phyloP scores from a whole-genome alignment of 768 basidiomycete species.

The Boletus vinaceobasis region DNA sequence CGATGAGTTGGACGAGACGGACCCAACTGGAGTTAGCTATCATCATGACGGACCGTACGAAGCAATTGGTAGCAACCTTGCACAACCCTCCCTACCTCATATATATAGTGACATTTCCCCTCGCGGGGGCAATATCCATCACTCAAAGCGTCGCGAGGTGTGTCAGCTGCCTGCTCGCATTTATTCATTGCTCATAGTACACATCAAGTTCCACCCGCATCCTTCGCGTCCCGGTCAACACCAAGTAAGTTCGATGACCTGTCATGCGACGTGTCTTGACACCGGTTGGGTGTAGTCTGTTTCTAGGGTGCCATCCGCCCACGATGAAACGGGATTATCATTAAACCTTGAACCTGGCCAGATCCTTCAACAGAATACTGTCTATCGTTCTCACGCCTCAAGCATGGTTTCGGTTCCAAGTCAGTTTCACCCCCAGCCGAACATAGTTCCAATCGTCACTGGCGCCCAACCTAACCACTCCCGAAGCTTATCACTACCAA shows the following conservation, averaged over 20 bases:
- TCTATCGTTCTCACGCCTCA: conserved; percentile 10
- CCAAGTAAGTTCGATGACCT: conserved; percentile 16
- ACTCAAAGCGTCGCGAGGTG: conserved; percentile 18
- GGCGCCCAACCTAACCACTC: conserved; percentile 6
- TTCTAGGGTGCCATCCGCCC: neutral
- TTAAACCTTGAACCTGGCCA: conserved; percentile 55
- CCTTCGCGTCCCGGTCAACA: conserved; percentile 9
- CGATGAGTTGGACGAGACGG: conserved; percentile 76
- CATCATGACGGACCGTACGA: conserved; percentile 81
- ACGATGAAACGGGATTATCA: conserved; percentile 35
- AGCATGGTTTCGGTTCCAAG: neutral
- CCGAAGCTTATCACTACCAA: conserved; percentile 14
- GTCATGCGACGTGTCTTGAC: conserved; percentile 8
- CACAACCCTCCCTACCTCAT: conserved; percentile 8
- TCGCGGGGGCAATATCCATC: neutral
- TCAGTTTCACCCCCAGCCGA: conserved; percentile 4
- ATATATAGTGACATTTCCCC: neutral
- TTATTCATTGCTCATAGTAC: conserved; percentile 5
- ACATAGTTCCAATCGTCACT: neutral
- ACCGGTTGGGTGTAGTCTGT: conserved; percentile 8
- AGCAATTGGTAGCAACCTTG: conserved; percentile 38
- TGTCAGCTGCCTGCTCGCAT: conserved; percentile 10
- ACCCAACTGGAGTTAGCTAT: conserved; percentile 58
- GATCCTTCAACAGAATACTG: conserved; percentile 42
- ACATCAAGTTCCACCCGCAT: conserved; percentile 13